phyloP scores from a whole-genome alignment of 2,329 filamentous ascomycete species.

The Fusarium concolor region DNA sequence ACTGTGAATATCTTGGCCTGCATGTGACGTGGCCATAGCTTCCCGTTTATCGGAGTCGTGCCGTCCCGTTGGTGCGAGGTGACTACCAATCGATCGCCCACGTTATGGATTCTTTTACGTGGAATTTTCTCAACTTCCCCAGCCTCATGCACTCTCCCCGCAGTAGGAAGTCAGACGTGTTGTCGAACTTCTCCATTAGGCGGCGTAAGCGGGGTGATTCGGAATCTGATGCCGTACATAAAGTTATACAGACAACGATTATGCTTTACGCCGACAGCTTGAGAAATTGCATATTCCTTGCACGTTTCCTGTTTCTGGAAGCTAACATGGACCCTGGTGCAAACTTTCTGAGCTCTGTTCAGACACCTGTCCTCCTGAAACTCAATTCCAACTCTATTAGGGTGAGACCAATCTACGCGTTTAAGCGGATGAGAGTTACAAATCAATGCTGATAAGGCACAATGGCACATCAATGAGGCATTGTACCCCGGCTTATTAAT shows the following conservation, averaged over 20 bases:
- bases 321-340: background rate
- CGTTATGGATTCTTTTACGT: constrained; percentile 7
- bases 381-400: background rate
- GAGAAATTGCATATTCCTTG: background rate
- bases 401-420: no score
- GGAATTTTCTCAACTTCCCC: background rate
- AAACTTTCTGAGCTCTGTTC: background rate
- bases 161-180: background rate
- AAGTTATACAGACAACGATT: background rate
- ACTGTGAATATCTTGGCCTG: constrained; percentile 1
- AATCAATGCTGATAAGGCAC: no score
- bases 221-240: background rate
- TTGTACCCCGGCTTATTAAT: background rate
- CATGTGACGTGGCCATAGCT: background rate
- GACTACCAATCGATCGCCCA: background rate
- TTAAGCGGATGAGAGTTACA: background rate
- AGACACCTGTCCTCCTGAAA: background rate
- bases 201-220: background rate
- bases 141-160: background rate
- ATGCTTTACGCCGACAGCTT: background rate
- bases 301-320: background rate
- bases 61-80: background rate
- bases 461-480: background rate
- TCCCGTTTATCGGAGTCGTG: background rate
- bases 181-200: background rate